Evolutionary conservation across 495 filamentous ascomycete genomes (phyloP), one percentile per base, ranked within the genome.

Genomic region (Pseudomonodictys pantanalensis): DNA sequence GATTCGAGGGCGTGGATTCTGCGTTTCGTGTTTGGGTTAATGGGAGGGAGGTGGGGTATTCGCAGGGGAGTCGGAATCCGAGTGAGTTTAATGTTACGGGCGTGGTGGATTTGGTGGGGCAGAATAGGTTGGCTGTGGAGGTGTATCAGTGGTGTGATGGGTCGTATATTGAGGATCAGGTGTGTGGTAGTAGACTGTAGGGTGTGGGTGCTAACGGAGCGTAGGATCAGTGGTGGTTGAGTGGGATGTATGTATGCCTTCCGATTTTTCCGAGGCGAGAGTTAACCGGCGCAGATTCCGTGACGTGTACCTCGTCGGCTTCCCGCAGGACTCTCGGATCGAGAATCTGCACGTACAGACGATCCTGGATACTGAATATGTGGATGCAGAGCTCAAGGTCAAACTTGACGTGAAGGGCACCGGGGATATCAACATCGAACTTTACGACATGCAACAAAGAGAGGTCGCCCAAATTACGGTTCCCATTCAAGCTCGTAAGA

Each of bases 1-100:
- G 84, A 15, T 87, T 86, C 51, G 84, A 87, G 25, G 84, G 84
- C 15, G 84, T 87, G 0, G 84, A 86, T 60, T 84, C 82, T 57
- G 81, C 84, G 7, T 87, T 83, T 63, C 81, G 86, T 60, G 66
- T 87, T 32, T 86, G 79, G 78, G 72, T 87, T 15, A 87, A 87
- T 49, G 78, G 77, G 0, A 68, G 72, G 8, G 68, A 78, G 38
- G 73, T 86, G 7, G 84, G 84, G 30, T 89, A 89, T 67, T 82
- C 80, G 17, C 86, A 89, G 64, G 84, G 84, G 0, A 80, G 81
- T 18, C 72, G 84, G 38, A 87, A 86, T 62, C 73, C 84, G 3
- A 71, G 81, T 12, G 84, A 87, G 56, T 86, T 83, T 47, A 83
- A 87, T 59, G 68, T 87, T 23, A 80, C 81, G 0, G 51, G 64